Evolutionary conservation across 2,329 filamentous ascomycete genomes (phyloP), one percentile per base, ranked within the genome.

Genomic region (Alternaria sp.): DNA sequence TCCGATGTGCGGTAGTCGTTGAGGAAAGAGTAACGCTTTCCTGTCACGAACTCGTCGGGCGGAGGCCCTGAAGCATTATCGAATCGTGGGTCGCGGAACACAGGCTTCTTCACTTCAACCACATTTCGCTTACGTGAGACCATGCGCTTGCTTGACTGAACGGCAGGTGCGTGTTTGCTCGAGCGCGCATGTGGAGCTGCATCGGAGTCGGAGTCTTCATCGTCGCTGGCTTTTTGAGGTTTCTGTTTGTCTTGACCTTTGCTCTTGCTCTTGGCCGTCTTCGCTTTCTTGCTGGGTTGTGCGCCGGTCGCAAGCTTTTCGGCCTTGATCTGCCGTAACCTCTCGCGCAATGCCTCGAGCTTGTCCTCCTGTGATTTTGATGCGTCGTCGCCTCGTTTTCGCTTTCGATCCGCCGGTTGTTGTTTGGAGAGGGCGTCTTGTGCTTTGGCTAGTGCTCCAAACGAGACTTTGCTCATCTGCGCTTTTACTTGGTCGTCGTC

Each of bases 141-240:
- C 51, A 91, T 90, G 49, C 88, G 87, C 80, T 94, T 96, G 77
- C 91, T 93, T 2, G 93, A 89, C 75, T 93, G 87, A 60, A 95
- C 89, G 43, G 88, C 88, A 0, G 95, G 95, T 0, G 95, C 95
- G 80, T 98, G 93, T 80, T 99, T 99, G 76, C 88, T 94, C 12
- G 88, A 80, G 24, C 90, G 85, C 24, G 78, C 79, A 53, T 76
- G 77, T 14, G 74, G 75, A 47, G 70, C 75, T 43, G 65, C 73
- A 67, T 76, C 77, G 68, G 75, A 72, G 22, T 71, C 70, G 1
- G 74, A 73, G 12, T 59, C 62, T 47, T 59, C 64, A 22, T 79
- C 62, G 62, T 66, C 72, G 72, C 81, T 72, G 69, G 80, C 55
- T 11, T 63, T 62, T 28, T 73, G 62, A 69, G 80, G 48, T 8